These are phyloP conservation scores for Fusarium armeniacum DNA, from an alignment of 2,329 filamentous ascomycete species.

Conservation along the genomic window DNA sequence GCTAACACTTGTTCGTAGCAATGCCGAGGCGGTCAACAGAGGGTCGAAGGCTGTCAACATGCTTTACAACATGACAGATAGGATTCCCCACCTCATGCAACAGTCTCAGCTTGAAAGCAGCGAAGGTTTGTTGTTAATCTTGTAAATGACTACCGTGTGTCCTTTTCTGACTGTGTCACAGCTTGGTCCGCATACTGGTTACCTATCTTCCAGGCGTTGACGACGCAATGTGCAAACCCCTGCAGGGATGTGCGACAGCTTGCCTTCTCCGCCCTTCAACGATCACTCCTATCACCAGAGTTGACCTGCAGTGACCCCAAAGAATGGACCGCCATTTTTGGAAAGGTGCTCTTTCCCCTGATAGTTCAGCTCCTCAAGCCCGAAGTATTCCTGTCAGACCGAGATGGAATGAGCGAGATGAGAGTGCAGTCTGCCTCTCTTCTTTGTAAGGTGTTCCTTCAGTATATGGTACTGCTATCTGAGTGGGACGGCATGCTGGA, in stretches of 20 bases:
- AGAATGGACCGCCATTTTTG: slow-evolving; percentile 96
- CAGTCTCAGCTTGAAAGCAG: slow-evolving; percentile 91
- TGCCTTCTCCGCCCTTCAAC: slow-evolving; percentile 87
- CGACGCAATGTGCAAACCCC: slow-evolving; percentile 91
- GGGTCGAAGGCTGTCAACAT: slow-evolving; percentile 85
- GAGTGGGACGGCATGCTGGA: slow-evolving; percentile 91
- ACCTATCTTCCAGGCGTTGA: slow-evolving; percentile 90
- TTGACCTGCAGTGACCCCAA: slow-evolving; percentile 86
- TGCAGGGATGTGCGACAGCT: slow-evolving; percentile 93
- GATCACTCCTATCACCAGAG: slow-evolving; percentile 86
- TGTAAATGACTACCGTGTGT: background rate
- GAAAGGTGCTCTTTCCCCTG: slow-evolving; percentile 92
- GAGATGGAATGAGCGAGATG: slow-evolving; percentile 94
- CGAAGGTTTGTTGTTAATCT: slow-evolving; percentile 72
- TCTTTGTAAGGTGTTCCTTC: slow-evolving; percentile 94
- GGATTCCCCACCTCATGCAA: slow-evolving; percentile 88
- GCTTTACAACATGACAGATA: slow-evolving; percentile 83
- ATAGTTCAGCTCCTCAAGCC: slow-evolving; percentile 90
- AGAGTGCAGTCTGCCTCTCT: slow-evolving; percentile 91
- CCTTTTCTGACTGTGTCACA: slow-evolving; percentile 53
- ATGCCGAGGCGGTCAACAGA: slow-evolving; percentile 73
- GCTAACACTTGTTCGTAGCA: slow-evolving; percentile 41
- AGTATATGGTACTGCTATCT: slow-evolving; percentile 87
- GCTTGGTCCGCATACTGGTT: slow-evolving; percentile 99
- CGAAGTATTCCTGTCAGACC: slow-evolving; percentile 92